phyloP scores from a whole-genome alignment of 1,139 yeast genomes.

The Meyerozyma smithsonii region DNA sequence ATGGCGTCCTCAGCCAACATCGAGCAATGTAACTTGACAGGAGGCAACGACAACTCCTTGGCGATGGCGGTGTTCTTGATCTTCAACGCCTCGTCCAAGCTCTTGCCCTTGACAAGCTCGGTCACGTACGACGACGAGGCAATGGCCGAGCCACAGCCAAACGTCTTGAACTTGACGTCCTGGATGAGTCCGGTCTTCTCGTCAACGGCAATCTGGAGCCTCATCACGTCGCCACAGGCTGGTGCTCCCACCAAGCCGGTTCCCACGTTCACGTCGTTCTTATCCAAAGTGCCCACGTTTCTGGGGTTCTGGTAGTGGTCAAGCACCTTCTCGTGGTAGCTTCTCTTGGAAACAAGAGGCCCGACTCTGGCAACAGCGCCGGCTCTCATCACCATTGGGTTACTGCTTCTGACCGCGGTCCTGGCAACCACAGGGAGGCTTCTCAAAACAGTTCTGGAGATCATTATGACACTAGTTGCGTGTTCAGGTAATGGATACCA shows the following conservation, averaged over 20 bases:
- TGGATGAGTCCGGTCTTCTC: slow-evolving; percentile 86
- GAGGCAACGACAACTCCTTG: slow-evolving; percentile 88
- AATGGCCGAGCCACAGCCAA: slow-evolving; percentile 97
- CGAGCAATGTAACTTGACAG: slow-evolving; percentile 94
- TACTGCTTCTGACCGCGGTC: slow-evolving; percentile 10
- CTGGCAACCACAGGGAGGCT: slow-evolving; percentile 9
- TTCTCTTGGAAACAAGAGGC: slow-evolving; percentile 18
- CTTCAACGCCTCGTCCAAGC: slow-evolving; percentile 87
- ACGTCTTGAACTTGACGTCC: slow-evolving; percentile 96
- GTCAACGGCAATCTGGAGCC: slow-evolving; percentile 88
- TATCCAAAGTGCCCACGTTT: slow-evolving; percentile 90
- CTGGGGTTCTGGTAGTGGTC: slow-evolving; percentile 97
- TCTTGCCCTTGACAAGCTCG: slow-evolving; percentile 91
- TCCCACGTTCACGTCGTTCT: slow-evolving; percentile 75
- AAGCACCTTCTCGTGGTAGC: slow-evolving; percentile 68
- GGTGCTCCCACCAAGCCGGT: slow-evolving; percentile 98
- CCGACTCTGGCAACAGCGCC: slow-evolving; percentile 5
- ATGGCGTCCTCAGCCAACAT: slow-evolving; percentile 99
- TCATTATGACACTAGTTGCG: slow-evolving; percentile 15
- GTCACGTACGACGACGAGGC: slow-evolving; percentile 95
- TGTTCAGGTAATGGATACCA: not conserved
- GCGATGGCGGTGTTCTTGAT: slow-evolving; percentile 92
- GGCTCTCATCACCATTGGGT: slow-evolving; percentile 8
- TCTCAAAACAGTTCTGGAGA: slow-evolving; percentile 21
- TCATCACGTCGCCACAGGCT: slow-evolving; percentile 99